Percentiles rank a stretch among this genome's conserved stretches.
phyloP scores from a whole-genome alignment of 1,284 basidiomycete genomes.

The Leccinum proximum region DNA sequence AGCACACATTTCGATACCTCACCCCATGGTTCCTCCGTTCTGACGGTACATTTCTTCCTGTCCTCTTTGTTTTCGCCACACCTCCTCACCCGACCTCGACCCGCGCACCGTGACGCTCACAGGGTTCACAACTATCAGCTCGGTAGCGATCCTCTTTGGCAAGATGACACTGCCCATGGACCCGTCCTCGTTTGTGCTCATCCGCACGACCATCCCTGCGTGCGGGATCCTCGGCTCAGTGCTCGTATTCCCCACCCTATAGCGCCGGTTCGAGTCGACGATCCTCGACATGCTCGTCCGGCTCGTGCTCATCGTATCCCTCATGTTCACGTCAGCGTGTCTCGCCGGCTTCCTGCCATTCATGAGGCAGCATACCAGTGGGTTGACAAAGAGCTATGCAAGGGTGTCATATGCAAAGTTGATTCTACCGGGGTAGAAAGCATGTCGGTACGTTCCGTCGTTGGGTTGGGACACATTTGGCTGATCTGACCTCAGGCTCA shows the following conservation, averaged over 20 bases:
- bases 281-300: slow-evolving; percentile 66
- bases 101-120: background rate
- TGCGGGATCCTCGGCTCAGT: slow-evolving; percentile 75
- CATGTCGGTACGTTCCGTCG: slow-evolving; percentile 53
- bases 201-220: slow-evolving; percentile 66
- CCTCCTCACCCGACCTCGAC: background rate
- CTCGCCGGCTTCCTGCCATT: slow-evolving; percentile 67
- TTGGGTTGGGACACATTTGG: background rate
- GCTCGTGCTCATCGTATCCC: slow-evolving; percentile 63
- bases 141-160: slow-evolving; percentile 79
- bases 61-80: background rate
- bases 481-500: background rate
- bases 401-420: slow-evolving; percentile 28
- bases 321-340: slow-evolving; percentile 82
- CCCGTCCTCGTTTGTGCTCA: slow-evolving; percentile 64
- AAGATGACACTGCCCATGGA: slow-evolving; percentile 79
- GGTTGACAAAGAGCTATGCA: background rate
- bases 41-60: slow-evolving; percentile 55
- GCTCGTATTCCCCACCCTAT: slow-evolving; percentile 49
- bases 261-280: slow-evolving; percentile 48
- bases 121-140: slow-evolving; percentile 85
- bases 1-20: slow-evolving; percentile 84
- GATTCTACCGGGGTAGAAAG: slow-evolving; percentile 76
- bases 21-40: slow-evolving; percentile 91
- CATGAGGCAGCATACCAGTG: background rate